phyloP scores from a whole-genome alignment of 1,284 basidiomycete genomes.

The Malassezia equina region DNA sequence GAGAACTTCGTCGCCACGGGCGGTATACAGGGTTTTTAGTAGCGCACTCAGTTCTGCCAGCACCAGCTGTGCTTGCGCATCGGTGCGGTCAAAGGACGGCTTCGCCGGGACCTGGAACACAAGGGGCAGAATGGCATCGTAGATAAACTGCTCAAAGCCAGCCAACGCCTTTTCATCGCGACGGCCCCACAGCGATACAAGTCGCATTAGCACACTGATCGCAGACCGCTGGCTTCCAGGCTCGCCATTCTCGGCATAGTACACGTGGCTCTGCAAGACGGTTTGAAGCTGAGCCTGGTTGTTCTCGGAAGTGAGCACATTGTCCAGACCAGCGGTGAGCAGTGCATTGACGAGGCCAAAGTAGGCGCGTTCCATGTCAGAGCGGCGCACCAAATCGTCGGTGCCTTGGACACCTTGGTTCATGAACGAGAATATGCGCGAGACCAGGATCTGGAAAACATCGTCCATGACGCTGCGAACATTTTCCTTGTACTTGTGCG shows the following conservation, averaged over 20 bases:
- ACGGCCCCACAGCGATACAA: constrained; percentile 66
- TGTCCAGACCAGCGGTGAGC: constrained; percentile 64
- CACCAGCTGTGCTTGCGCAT: constrained; percentile 57
- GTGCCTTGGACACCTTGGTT: constrained; percentile 76
- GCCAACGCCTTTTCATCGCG: constrained; percentile 53
- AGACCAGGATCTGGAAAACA: constrained; percentile 72
- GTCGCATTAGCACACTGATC: constrained; percentile 64
- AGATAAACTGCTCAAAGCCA: constrained; percentile 86
- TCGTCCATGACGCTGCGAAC: constrained; percentile 79
- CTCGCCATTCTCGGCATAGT: constrained; percentile 50
- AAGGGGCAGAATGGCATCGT: constrained; percentile 71
- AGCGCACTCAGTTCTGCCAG: constrained; percentile 44
- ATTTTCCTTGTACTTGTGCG: constrained; percentile 81
- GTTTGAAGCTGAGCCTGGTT: constrained; percentile 72
- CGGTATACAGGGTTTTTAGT: constrained; percentile 69
- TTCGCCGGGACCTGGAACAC: constrained; percentile 73
- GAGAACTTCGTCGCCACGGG: constrained; percentile 71
- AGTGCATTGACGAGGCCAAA: constrained; percentile 72
- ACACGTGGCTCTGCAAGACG: constrained; percentile 58
- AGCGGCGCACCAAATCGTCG: constrained; percentile 72
- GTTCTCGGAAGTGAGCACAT: constrained; percentile 73
- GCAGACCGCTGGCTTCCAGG: constrained; percentile 63
- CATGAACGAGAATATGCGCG: constrained; percentile 71
- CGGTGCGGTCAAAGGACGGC: constrained; percentile 73
- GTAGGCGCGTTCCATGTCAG: constrained; percentile 83